Evolutionary conservation across 108 stramenopile species (phyloP).

Genomic region (Fragilariopsis cylindrus): DNA sequence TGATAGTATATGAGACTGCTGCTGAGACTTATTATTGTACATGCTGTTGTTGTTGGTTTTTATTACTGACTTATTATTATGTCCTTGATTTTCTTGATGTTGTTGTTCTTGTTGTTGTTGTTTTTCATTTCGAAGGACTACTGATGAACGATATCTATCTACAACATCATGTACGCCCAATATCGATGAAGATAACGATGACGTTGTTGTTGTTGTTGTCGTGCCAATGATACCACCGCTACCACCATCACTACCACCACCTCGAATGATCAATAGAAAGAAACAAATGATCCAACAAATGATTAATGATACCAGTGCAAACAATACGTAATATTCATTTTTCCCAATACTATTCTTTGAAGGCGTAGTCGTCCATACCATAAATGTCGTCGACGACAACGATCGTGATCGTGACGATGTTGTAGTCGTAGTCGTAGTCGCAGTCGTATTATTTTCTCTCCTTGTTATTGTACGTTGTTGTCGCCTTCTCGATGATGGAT

Average conservation of each 20-base stretch:
- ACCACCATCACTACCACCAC: background rate
- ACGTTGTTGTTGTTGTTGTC: background rate
- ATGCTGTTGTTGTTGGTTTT: background rate
- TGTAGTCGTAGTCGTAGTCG: no score
- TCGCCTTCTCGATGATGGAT: background rate
- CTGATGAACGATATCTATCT: background rate
- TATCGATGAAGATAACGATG: background rate
- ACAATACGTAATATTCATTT: background rate
- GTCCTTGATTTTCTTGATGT: background rate
- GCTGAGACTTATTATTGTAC: background rate
- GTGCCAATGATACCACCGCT: background rate
- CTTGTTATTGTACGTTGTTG: background rate
- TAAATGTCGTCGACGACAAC: background rate
- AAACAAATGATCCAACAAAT: slow-evolving; percentile 13
- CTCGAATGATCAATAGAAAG: background rate
- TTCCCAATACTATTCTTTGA: background rate
- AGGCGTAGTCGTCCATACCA: no score
- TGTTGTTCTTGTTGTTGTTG: background rate
- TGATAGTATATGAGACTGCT: background rate
- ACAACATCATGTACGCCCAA: background rate
- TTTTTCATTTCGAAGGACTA: background rate
- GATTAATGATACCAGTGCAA: background rate
- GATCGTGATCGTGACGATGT: background rate
- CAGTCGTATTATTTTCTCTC: background rate
- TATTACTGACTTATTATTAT: background rate